Evolutionary conservation across 225 moss, liverwort and hornwort species (phyloP).

Genomic region (Bryum argenteum): DNA sequence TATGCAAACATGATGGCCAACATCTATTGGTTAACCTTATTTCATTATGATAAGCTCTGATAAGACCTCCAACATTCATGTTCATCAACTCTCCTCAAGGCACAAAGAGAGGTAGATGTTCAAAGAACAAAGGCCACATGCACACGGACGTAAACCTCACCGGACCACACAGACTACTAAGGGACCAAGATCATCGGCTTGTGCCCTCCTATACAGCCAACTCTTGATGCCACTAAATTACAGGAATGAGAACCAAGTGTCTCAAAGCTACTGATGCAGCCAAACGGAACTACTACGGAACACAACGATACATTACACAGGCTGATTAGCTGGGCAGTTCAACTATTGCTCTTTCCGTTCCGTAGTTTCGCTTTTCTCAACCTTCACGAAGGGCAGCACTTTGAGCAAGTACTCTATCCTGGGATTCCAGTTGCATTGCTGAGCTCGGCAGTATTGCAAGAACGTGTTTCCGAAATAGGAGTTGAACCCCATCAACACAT

Average conservation of each 20-base stretch:
- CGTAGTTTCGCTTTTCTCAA: constrained; percentile 35
- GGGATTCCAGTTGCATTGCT: constrained; percentile 80
- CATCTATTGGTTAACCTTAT: constrained; percentile 17
- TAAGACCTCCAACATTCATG: constrained; percentile 15
- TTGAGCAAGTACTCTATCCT: constrained; percentile 65
- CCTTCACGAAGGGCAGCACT: constrained; percentile 71
- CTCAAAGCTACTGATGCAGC: constrained; percentile 20
- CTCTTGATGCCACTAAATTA: constrained; percentile 32
- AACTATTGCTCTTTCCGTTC: constrained; percentile 50
- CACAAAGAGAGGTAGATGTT: constrained; percentile 11
- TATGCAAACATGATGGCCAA: constrained; percentile 10
- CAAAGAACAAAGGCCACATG: constrained; percentile 10
- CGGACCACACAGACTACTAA: constrained; percentile 11
- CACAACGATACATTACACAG: constrained; percentile 38
- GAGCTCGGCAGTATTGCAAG: constrained; percentile 82
- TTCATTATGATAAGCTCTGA: constrained; percentile 7
- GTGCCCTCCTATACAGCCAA: constrained; percentile 18
- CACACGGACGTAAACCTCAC: constrained; percentile 9
- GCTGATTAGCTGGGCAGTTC: constrained; percentile 14
- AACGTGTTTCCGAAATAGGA: constrained; percentile 83
- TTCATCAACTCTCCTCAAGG: constrained; percentile 28
- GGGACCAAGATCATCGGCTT: background rate
- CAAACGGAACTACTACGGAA: constrained; percentile 20
- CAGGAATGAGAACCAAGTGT: constrained; percentile 19
- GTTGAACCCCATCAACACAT: constrained; percentile 82